Evolutionary conservation across 805 yeast species (phyloP), one percentile per base, ranked within the genome.

Genomic region (Lipomyces kockii): DNA sequence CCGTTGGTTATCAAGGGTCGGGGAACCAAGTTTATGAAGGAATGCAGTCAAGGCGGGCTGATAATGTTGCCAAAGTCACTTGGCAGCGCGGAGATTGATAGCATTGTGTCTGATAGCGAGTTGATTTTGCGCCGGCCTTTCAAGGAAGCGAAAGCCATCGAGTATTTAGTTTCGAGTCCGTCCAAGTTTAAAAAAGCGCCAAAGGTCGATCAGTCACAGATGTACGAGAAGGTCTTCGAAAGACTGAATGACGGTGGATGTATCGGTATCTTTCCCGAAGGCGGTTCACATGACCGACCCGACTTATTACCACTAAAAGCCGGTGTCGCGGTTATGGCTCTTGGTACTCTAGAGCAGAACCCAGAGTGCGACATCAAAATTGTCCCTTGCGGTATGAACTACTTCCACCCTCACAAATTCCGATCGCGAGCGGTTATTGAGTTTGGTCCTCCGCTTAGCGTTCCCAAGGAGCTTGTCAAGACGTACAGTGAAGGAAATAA

Each of bases 311-410:
- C 99, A 0, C 81, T 94, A 72, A 94, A 95, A 76, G 97, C 98
- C 0, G 99, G 99, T 70, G 98, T 95, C 8, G 97, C 97, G 2
- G 90, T 94, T 65, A 95, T 94, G 98, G 99, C 98, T 0, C 82
- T 95, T 37, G 99, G 98, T 8, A 95, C 98, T 9, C 86, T 93
- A 87, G 90, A 87, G 29, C 83, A 86, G 67, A 85, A 90, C 73
- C 92, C 95, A 0, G 84, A 85, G 57, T 87, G 90, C 67, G 87
- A 88, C 65, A 94, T 94, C 3, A 87, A 88, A 73, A 91, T 94
- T 72, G 97, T 95, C 14, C 98, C 98, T 3, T 92, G 97, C 76
- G 99, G 99, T 54, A 89, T 95, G 94, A 94, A 94, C 79, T 94
- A 94, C 79, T 94, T 94, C 84, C 97, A 91, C 76, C 94, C 97